Evolutionary conservation across 352 stramenopile species (phyloP), one percentile per base, ranked within the genome.

Genomic region (Plasmopara muralis): DNA sequence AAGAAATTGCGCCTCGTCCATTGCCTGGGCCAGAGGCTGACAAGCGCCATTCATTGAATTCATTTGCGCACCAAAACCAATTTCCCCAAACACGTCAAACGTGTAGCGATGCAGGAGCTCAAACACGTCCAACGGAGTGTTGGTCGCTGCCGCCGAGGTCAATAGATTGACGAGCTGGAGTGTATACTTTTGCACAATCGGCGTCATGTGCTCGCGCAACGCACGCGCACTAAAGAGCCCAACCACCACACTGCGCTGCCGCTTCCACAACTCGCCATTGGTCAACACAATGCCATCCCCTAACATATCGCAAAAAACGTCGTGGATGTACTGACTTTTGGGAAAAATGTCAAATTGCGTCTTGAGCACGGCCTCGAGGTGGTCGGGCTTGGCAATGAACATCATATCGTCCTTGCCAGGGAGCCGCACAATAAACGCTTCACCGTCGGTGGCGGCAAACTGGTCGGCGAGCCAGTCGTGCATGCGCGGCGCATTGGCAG

Each of bases 331-430:
- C 20, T 68, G 43, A 18, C 76, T 77, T 50, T 87, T 86, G 20
- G 62, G 61, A 48, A 85, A 89, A 44, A 68, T 78, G 50, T 70
- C 57, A 55, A 83, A 87, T 48, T 85, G 68, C 30, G 56, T 61
- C 45, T 69, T 66, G 9, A 67, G 50, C 35, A 77, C 64, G 38
- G 73, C 53, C 40, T 77, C 64, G n/a, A 70, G 55, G 12, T 62
- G 56, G n/a, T 69, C 51, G 2, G 64, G 51, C 41, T 66, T 66
- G 16, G 56, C 51, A 15, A 74, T 48, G 45, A 74, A 66, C 57
- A 77, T 60, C 50, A 77, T 64, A 46, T 68, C 57, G 16, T 59
- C 51, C 50, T 67, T 68, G 4, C 64, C 61, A 2, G 64, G 48
- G 6, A 70, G 48, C 34, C 57, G 44, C 20, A 83, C 43, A 5